A percentile compares a stretch with the other conserved stretches of the same genome.
Conservation (phyloP, 805 yeast genomes). For the Hanseniaspora lindneri region DNA sequence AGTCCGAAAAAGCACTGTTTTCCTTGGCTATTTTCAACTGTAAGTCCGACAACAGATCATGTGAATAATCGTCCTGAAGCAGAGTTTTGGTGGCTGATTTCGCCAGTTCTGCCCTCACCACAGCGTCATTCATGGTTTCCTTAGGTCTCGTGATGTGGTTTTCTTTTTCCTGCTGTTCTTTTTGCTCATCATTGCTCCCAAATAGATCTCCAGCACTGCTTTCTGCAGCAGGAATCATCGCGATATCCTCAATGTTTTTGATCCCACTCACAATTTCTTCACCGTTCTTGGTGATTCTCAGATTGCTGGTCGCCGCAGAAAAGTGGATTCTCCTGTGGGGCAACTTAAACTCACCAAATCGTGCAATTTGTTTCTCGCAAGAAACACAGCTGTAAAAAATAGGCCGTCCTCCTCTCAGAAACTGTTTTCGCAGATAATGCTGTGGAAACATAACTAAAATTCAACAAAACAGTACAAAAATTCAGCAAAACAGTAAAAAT, state of each 20-base stretch:
- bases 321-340: background rate
- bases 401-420: no score
- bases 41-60: background rate
- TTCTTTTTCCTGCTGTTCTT: background rate
- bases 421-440: no score
- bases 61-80: background rate
- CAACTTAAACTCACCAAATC: no score
- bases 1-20: background rate
- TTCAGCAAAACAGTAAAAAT: no score
- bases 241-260: conserved; percentile 4
- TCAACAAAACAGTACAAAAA: no score
- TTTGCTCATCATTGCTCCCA: background rate
- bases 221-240: background rate
- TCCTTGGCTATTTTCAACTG: background rate
- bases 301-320: background rate
- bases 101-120: no score
- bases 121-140: no score
- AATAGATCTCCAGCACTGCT: background rate
- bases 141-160: no score
- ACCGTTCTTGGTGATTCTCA: conserved; percentile 12
- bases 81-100: no score
- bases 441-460: no score
- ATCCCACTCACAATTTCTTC: conserved; percentile 7
- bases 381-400: no score
- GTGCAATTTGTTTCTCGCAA: no score